Evolutionary conservation across 2,329 filamentous ascomycete genomes (phyloP).

Genomic region (Tolypocladium pustulatum): DNA sequence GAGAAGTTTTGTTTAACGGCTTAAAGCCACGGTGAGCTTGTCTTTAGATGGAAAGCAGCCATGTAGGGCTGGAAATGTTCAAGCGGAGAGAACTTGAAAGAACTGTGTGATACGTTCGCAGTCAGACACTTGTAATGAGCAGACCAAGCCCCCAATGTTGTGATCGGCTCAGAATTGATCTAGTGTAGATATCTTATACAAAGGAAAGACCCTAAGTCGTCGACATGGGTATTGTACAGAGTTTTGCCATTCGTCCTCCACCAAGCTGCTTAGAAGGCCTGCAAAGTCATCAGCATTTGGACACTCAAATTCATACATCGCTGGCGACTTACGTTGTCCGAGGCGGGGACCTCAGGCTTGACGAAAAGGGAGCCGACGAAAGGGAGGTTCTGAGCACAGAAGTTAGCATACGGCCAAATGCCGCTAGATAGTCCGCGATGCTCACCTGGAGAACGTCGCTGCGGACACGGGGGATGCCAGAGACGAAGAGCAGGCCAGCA

Average conservation of each 20-base stretch:
- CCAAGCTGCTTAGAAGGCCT: slow-evolving; percentile 30
- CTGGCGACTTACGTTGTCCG: slow-evolving; percentile 47
- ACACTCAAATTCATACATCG: not conserved
- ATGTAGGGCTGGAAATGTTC: no score
- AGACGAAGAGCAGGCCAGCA: slow-evolving; percentile 48
- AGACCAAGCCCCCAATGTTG: not conserved
- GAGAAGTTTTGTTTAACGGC: no score
- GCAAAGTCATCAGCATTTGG: slow-evolving; percentile 11
- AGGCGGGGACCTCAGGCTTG: slow-evolving; percentile 44
- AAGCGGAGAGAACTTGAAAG: not conserved
- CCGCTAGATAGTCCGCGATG: no score
- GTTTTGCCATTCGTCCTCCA: slow-evolving; percentile 15
- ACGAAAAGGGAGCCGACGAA: slow-evolving; percentile 39
- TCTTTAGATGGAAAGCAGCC: no score
- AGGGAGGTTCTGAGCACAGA: slow-evolving; percentile 38
- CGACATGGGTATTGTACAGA: slow-evolving; percentile 14
- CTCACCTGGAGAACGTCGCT: slow-evolving; percentile 47
- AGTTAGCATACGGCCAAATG: not conserved
- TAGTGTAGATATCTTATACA: slow-evolving; percentile 29
- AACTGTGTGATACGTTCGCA: not conserved
- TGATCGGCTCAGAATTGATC: slow-evolving; percentile 3
- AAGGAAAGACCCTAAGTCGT: slow-evolving; percentile 14
- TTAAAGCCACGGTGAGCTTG: not conserved
- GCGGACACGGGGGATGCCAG: slow-evolving; percentile 51
- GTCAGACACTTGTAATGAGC: not conserved